These are phyloP conservation scores for Pichia rugopelliculosa DNA, from an alignment of 805 yeast species.

Conservation along the genomic window DNA sequence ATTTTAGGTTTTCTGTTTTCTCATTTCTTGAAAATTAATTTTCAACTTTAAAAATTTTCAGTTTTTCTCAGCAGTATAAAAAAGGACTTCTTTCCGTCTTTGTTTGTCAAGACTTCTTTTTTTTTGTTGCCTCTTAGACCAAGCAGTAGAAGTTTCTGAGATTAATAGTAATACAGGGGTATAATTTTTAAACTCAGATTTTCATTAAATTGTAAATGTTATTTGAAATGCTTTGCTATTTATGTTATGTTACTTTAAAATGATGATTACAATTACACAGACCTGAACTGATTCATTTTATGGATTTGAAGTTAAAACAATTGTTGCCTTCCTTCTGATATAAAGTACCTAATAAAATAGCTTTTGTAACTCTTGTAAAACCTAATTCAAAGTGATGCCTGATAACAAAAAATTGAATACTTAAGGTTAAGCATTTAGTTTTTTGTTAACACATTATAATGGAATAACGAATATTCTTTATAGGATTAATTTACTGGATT, in stretches of 20 bases:
- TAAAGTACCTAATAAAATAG: not conserved
- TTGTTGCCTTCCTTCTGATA: slow-evolving; percentile 22
- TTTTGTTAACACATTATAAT: no score
- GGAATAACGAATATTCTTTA: no score
- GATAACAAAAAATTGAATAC: not conserved
- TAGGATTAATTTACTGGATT: no score
- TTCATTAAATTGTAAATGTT: not conserved
- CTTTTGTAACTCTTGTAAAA: not conserved
- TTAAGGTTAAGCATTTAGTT: not conserved
- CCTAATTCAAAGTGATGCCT: no score
- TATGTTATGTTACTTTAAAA: slow-evolving; percentile 6
- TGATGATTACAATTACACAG: slow-evolving; percentile 47
- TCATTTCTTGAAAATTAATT: not conserved
- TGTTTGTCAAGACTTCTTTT: no score
- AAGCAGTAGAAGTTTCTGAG: no score
- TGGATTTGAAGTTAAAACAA: slow-evolving; percentile 23
- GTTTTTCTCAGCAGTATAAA: not conserved
- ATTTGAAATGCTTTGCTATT: not conserved
- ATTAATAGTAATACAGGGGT: not conserved
- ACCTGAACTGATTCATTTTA: slow-evolving; percentile 44
- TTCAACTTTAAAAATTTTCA: not conserved
- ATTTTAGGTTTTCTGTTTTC: not conserved
- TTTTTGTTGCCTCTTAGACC: no score
- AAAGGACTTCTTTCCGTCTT: not conserved
- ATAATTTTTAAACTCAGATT: not conserved